A percentile compares a stretch with the other conserved stretches of the same genome.
These are phyloP conservation scores for Calophaca sinica DNA, from an alignment of 306 rosid species.

Conservation along the genomic window DNA sequence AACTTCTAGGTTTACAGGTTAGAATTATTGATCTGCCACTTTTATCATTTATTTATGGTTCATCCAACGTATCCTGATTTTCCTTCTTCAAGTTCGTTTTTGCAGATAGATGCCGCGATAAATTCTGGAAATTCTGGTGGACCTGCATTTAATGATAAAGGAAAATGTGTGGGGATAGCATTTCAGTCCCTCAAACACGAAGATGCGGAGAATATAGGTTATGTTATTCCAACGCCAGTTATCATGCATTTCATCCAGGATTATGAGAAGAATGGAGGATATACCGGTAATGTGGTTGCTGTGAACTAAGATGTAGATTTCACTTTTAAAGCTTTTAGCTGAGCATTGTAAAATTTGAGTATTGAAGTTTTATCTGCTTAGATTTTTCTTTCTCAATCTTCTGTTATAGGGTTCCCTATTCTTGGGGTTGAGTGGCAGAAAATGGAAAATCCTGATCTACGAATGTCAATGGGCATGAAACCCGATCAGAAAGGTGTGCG, in stretches of 20 bases:
- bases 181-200: constrained; percentile 98
- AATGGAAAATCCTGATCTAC: constrained; percentile 97
- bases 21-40: constrained; percentile 28
- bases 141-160: constrained; percentile 92
- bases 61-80: constrained; percentile 24
- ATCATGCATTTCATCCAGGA: constrained; percentile 91
- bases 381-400: constrained; percentile 31
- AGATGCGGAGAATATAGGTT: constrained; percentile 92
- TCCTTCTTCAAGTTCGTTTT: constrained; percentile 38
- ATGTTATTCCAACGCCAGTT: constrained; percentile 98
- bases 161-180: constrained; percentile 97
- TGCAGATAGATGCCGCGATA: constrained; percentile 94
- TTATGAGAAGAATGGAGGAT: constrained; percentile 86
- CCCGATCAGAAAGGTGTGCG: constrained; percentile 97
- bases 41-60: constrained; percentile 23
- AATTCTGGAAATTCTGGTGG: constrained; percentile 99
- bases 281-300: constrained; percentile 70
- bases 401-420: constrained; percentile 80
- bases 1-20: constrained; percentile 98
- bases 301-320: constrained; percentile 35
- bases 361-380: constrained; percentile 31
- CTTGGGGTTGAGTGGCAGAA: constrained; percentile 99
- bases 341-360: constrained; percentile 6
- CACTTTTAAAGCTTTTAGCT: constrained; percentile 30
- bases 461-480: constrained; percentile 80